Evolutionary conservation across 1,284 basidiomycete species (phyloP).

Genomic region (Ganoderma multipileum): DNA sequence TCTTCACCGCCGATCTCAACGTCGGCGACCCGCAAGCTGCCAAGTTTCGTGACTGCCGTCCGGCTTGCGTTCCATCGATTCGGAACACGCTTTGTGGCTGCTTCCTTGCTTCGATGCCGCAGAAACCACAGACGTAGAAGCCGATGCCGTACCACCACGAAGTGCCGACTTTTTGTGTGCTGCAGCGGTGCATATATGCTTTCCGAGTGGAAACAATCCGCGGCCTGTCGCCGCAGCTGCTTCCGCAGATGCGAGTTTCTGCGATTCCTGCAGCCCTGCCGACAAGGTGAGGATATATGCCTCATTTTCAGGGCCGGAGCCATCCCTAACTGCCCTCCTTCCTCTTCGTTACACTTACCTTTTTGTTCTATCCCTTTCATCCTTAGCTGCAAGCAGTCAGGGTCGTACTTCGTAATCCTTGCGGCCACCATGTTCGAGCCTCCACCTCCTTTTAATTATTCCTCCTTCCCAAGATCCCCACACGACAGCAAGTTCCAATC

Average conservation of each 20-base stretch:
- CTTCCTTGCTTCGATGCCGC: conserved; percentile 1
- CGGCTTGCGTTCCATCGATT: not conserved
- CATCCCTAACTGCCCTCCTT: not conserved
- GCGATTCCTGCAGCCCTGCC: not conserved
- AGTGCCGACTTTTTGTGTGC: not conserved
- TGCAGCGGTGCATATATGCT: not conserved
- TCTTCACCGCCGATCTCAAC: not conserved
- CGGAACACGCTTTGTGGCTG: not conserved
- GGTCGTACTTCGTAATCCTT: not conserved
- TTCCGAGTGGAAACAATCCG: not conserved
- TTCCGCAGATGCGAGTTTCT: not conserved
- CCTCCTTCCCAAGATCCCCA: not conserved
- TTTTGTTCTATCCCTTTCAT: too few relatives aligned
- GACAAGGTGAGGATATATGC: conserved; percentile 2
- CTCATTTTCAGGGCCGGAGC: not conserved
- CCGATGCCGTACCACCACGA: not conserved
- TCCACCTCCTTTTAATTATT: not conserved
- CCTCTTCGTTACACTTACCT: too few relatives aligned
- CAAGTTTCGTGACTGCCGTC: not conserved
- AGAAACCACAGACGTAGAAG: conserved; percentile 3
- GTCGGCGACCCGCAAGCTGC: not conserved
- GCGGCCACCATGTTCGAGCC: not conserved
- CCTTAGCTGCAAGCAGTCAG: not conserved
- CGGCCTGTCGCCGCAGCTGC: conserved; percentile 1
- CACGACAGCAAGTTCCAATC: not conserved